Evolutionary conservation across 2,329 filamentous ascomycete genomes (phyloP).

Genomic region (Knufia petricola): DNA sequence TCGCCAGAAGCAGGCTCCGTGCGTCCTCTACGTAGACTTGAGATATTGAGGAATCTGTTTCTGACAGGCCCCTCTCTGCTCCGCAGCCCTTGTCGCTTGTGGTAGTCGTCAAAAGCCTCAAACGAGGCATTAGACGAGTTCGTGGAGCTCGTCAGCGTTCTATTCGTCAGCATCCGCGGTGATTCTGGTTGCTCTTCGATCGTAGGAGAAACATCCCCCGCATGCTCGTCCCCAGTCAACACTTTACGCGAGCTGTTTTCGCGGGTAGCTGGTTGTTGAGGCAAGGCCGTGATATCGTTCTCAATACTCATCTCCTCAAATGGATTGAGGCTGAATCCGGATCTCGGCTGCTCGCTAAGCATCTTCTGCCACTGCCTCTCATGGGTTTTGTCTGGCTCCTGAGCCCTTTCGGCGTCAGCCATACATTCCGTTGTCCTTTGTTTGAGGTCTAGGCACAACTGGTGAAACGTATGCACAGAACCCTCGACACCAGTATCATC

Average conservation of each 20-base stretch:
- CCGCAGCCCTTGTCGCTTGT: constrained; percentile 13
- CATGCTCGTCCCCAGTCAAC: background rate
- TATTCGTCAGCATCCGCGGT: constrained; percentile 14
- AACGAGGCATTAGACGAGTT: constrained; percentile 35
- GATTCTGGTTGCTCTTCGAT: constrained; percentile 17
- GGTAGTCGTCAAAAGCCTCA: constrained; percentile 33
- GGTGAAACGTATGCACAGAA: constrained; percentile 34
- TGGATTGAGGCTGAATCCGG: constrained; percentile 12
- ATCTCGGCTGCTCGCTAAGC: constrained; percentile 39
- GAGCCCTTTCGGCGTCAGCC: constrained; percentile 38
- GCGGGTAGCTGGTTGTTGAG: constrained; percentile 15
- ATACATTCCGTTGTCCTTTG: constrained; percentile 38
- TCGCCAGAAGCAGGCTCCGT: background rate
- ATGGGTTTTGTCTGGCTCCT: constrained; percentile 37
- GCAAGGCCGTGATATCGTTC: constrained; percentile 20
- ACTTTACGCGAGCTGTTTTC: constrained; percentile 6
- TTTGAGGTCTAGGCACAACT: constrained; percentile 33
- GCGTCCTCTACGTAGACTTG: background rate
- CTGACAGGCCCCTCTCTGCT: constrained; percentile 28
- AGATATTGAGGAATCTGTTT: constrained; percentile 29
- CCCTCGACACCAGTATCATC: constrained; percentile 32
- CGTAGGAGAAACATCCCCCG: constrained; percentile 17
- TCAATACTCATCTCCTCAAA: constrained; percentile 14
- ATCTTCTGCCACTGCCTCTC: constrained; percentile 42
- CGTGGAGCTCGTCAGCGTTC: constrained; percentile 36